Evolutionary conservation across 2,329 filamentous ascomycete species (phyloP), one percentile per base, ranked within the genome.

Genomic region (Ophiostoma quercus): DNA sequence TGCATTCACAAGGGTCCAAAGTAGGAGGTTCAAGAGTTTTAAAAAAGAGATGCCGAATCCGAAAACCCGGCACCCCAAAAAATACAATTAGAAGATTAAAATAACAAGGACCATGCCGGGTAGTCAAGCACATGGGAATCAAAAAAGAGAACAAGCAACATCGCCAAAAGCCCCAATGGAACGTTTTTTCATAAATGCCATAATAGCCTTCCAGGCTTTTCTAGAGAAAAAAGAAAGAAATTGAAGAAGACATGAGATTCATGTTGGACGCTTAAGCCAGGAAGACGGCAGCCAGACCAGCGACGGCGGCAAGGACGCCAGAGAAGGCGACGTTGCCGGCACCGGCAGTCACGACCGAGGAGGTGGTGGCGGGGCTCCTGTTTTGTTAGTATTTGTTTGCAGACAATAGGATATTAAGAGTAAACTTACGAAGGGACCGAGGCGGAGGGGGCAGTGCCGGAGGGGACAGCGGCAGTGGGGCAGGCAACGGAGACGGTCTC

Each of bases 261-360:
- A 65, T 39, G 62, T 41, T 67, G 32, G 22, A 66, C 71, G 70
- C 73, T 84, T 87, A 87, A 78, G 82, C 83, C 76, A 88, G 79
- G 80, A 83, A 75, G 76, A 85, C 79, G 77, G 84, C 85, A 72
- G 80, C 82, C 70, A 84, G 77, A 80, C 84, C 85, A 79, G 83
- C 85, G 67, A 79, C 81, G 74, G 82, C 85, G 77, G 85, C 85
- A 76, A 86, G 79, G 76, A 83, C 72, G 76, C 81, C 82, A 72
- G 85, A 86, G 81, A 82, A 84, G 73, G 81, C 80, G 75, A 87
- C 77, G 76, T 82, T 80, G 75, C 81, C 80, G 74, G 85, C 85
- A 77, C 83, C 85, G 73, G 81, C 84, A 68, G 82, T 84, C 75
- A 83, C 79, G 73, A 76, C 75, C 71, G 78, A 76, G 69, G 77